Evolutionary conservation across 73 alveolate species (phyloP).

Genomic region (Effrenium voratum): DNA sequence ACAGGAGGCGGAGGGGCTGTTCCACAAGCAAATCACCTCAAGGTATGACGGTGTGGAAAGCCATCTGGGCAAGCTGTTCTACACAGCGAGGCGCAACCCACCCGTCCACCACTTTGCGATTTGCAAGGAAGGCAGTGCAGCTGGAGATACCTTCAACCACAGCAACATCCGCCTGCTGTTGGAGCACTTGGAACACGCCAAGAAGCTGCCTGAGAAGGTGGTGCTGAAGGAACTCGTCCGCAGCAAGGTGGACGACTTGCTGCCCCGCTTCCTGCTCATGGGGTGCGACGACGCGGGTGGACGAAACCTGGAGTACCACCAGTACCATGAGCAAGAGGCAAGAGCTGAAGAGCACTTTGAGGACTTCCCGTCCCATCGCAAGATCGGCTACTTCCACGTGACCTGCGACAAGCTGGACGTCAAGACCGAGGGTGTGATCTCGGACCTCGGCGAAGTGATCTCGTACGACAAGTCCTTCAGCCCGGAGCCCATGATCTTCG

Average conservation of each 20-base stretch:
- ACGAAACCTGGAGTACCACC: neutral
- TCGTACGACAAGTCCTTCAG: constrained; percentile 60
- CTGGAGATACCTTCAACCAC: constrained; percentile 23
- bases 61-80: constrained; percentile 37
- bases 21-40: constrained; percentile 23
- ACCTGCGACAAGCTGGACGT: constrained; percentile 16
- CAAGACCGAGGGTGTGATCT: constrained; percentile 43
- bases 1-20: constrained; percentile 2
- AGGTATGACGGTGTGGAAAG: constrained; percentile 42
- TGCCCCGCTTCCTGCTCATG: constrained; percentile 41
- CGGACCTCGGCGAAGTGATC: constrained; percentile 47
- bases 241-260: neutral
- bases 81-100: constrained; percentile 21
- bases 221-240: neutral
- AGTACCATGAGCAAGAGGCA: neutral
- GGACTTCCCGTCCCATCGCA: neutral
- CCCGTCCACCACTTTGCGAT: constrained; percentile 50
- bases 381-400: neutral
- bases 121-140: constrained; percentile 28
- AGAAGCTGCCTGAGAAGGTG: constrained; percentile 40
- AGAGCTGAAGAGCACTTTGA: neutral
- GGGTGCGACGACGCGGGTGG: neutral
- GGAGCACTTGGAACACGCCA: constrained; percentile 50
- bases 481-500: constrained; percentile 31
- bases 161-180: constrained; percentile 22